Evolutionary conservation across 441 rosid species (phyloP).

Genomic region (Hypseocharis bilobata): DNA sequence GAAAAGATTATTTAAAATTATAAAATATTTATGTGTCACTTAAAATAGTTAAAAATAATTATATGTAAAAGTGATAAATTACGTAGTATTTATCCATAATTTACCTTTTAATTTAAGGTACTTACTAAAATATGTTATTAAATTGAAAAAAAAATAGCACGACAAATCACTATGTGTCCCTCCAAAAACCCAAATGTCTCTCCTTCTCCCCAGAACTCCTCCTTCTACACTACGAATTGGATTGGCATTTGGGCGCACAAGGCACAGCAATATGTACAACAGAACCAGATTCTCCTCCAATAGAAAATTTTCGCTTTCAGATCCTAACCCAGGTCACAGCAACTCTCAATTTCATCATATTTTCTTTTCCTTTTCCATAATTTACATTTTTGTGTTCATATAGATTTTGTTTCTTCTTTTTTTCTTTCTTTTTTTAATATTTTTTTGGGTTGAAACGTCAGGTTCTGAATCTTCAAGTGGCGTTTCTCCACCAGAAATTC

Average conservation of each 20-base stretch:
- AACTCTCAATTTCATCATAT: not conserved
- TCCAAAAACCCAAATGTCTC: slow-evolving; percentile 17
- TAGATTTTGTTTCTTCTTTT: not conserved
- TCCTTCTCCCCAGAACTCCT: slow-evolving; percentile 12
- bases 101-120: no score
- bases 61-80: no score
- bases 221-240: slow-evolving; percentile 3
- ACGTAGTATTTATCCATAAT: no score
- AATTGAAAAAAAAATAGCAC: no score
- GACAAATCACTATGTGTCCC: no score
- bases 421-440: not conserved
- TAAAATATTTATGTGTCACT: no score
- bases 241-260: slow-evolving; percentile 17
- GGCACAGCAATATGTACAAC: slow-evolving; percentile 30
- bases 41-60: no score
- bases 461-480: slow-evolving; percentile 22
- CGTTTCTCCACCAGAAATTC: slow-evolving; percentile 27
- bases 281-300: slow-evolving; percentile 31
- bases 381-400: not conserved
- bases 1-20: no score
- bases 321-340: slow-evolving; percentile 36
- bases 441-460: slow-evolving; percentile 11
- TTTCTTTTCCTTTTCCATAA: not conserved
- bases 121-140: no score
- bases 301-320: slow-evolving; percentile 25